Conservation (phyloP, 2,329 filamentous ascomycete species). For the Chrysosporium keratinophilum region DNA sequence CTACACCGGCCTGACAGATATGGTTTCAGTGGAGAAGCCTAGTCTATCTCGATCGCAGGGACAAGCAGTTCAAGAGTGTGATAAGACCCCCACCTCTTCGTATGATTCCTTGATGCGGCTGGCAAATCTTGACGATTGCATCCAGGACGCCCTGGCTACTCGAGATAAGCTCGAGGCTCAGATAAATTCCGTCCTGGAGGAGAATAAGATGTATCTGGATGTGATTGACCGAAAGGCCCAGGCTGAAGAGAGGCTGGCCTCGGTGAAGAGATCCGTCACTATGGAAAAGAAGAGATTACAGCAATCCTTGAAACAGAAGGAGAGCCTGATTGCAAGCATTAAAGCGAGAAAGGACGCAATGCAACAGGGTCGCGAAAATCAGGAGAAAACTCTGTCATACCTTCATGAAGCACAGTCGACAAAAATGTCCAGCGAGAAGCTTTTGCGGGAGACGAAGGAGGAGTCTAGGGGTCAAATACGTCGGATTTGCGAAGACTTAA, state of each 20-base stretch:
- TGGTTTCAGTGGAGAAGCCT: slow-evolving; percentile 41
- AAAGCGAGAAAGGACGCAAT: slow-evolving; percentile 58
- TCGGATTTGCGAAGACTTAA: slow-evolving; percentile 75
- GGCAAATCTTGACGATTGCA: slow-evolving; percentile 77
- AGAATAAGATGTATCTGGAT: slow-evolving; percentile 27
- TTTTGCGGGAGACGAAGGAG: slow-evolving; percentile 48
- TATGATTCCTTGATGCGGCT: slow-evolving; percentile 83
- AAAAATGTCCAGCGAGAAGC: slow-evolving; percentile 46
- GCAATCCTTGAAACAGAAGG: slow-evolving; percentile 50
- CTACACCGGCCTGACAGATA: slow-evolving; percentile 63
- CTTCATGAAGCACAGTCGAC: slow-evolving; percentile 52
- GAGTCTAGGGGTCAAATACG: slow-evolving; percentile 75
- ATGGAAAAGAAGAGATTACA: slow-evolving; percentile 58
- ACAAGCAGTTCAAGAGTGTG: slow-evolving; percentile 32
- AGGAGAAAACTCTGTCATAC: slow-evolving; percentile 50
- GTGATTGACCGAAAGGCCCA: slow-evolving; percentile 28
- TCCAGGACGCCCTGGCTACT: slow-evolving; percentile 77
- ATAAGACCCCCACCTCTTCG: slow-evolving; percentile 57
- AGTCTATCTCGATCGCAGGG: slow-evolving; percentile 11
- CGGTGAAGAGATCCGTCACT: slow-evolving; percentile 44
- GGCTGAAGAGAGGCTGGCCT: slow-evolving; percentile 32
- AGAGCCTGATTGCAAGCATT: slow-evolving; percentile 59
- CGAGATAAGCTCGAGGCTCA: slow-evolving; percentile 64
- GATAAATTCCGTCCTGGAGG: slow-evolving; percentile 49
- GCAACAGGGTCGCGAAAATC: slow-evolving; percentile 48